These are phyloP conservation scores for Paramecium pentaurelia DNA, from an alignment of 73 alveolate genomes.

Conservation along the genomic window DNA sequence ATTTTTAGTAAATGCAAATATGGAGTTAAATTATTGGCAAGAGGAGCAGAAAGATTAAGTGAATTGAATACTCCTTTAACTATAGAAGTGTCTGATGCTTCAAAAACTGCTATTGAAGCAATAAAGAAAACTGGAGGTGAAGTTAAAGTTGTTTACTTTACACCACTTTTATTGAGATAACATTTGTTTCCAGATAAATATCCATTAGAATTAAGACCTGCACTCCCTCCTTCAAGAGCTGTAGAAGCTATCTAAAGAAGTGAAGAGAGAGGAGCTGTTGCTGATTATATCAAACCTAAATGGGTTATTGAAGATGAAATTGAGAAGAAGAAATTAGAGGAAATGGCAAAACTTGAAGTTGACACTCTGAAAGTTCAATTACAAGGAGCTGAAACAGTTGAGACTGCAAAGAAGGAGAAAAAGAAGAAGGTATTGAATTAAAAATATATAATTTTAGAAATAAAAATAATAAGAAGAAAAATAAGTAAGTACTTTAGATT, in stretches of 20 bases:
- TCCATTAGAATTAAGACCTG: conserved; percentile 62
- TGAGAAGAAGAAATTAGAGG: conserved; percentile 3
- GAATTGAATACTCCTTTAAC: conserved; percentile 66
- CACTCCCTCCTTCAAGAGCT: conserved; percentile 79
- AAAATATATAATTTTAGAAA: neutral
- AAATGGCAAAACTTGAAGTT: conserved; percentile 12
- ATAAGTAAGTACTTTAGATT: neutral
- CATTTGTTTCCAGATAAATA: conserved; percentile 76
- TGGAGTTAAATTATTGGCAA: conserved; percentile 80
- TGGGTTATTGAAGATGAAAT: conserved; percentile 59
- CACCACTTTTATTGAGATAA: conserved; percentile 69
- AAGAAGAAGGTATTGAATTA: neutral
- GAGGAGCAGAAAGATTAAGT: conserved; percentile 69
- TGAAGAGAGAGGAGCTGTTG: conserved; percentile 73
- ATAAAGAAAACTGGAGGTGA: conserved; percentile 78
- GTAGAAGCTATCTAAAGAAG: conserved; percentile 69
- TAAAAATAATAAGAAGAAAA: conserved; percentile 31
- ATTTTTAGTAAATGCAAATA: conserved; percentile 64
- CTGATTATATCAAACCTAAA: conserved; percentile 63
- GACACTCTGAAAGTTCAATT: neutral
- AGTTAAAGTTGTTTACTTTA: conserved; percentile 64
- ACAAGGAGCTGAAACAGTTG: neutral
- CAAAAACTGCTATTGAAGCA: conserved; percentile 72
- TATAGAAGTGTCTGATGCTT: conserved; percentile 82
- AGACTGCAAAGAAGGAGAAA: neutral